phyloP scores from a whole-genome alignment of 2,329 filamentous ascomycete species.

The Fusarium vanettenii region DNA sequence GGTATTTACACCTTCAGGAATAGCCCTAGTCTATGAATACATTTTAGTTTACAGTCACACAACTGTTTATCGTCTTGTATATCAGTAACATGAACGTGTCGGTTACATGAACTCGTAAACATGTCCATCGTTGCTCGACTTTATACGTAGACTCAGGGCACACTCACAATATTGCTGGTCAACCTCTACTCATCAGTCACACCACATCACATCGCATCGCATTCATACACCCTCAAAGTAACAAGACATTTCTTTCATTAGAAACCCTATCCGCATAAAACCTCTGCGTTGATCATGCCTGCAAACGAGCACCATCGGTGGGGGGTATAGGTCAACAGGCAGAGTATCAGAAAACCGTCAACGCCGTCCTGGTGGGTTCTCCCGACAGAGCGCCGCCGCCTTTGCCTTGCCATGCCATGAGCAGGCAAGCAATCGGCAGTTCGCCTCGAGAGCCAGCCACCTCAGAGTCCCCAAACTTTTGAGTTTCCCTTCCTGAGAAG shows the following conservation, averaged over 20 bases:
- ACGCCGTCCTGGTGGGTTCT: slow-evolving; percentile 53
- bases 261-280: slow-evolving; percentile 50
- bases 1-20: background rate
- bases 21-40: background rate
- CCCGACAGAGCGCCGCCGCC: slow-evolving; percentile 37
- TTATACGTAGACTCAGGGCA: no score
- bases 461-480: slow-evolving; percentile 49
- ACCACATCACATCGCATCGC: background rate
- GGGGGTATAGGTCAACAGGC: slow-evolving; percentile 57
- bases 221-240: background rate
- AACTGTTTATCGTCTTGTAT: background rate
- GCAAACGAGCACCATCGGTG: slow-evolving; percentile 49
- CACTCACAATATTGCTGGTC: background rate
- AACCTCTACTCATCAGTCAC: background rate
- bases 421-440: slow-evolving; percentile 22
- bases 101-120: background rate
- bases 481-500: slow-evolving; percentile 50
- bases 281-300: slow-evolving; percentile 51
- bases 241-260: slow-evolving; percentile 49
- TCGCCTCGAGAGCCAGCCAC: slow-evolving; percentile 42
- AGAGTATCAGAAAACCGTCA: slow-evolving; percentile 55
- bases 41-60: background rate
- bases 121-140: background rate
- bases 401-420: slow-evolving; percentile 16
- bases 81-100: background rate